phyloP scores from a whole-genome alignment of 768 basidiomycete species.

The Auricularia auricula-judae region DNA sequence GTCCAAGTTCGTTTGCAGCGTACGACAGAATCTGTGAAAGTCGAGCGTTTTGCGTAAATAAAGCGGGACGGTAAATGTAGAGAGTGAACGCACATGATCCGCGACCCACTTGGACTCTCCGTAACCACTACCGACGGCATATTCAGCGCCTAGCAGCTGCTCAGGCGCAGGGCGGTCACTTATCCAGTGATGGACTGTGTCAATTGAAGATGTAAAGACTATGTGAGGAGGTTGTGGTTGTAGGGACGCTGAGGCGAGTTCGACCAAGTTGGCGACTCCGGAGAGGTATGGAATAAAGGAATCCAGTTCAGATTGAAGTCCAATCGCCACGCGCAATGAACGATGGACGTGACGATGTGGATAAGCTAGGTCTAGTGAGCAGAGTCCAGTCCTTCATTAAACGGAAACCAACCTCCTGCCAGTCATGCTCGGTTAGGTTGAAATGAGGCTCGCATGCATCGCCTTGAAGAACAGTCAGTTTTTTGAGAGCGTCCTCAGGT shows the following conservation, averaged over 20 bases:
- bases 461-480: background rate
- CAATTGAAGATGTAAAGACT: background rate
- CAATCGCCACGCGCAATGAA: background rate
- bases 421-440: background rate
- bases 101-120: background rate
- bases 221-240: background rate
- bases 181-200: background rate
- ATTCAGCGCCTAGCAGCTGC: background rate
- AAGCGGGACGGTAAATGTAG: background rate
- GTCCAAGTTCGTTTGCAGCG: background rate
- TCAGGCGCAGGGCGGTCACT: background rate
- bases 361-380: background rate
- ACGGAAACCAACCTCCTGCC: background rate
- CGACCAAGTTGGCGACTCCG: background rate
- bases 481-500: background rate
- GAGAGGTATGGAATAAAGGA: background rate
- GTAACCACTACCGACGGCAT: background rate
- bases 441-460: background rate
- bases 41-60: background rate
- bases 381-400: background rate
- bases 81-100: background rate
- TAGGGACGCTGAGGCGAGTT: background rate
- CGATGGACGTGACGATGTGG: background rate
- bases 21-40: background rate
- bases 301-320: background rate